These are phyloP conservation scores for Monosporascus sp. DNA, from an alignment of 2,329 filamentous ascomycete genomes.

Conservation along the genomic window DNA sequence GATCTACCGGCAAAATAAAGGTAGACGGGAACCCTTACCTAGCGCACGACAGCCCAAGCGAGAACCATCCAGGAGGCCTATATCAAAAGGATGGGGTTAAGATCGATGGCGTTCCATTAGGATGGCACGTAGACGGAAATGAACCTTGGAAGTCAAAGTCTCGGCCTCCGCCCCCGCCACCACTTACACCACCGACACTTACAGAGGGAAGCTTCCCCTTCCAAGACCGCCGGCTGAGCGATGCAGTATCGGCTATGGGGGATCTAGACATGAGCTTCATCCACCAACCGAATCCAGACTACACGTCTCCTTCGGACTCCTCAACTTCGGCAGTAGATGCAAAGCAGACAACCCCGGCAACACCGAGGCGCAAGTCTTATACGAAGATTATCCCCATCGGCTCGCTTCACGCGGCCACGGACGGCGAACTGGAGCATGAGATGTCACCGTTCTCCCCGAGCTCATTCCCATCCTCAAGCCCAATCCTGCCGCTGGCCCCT, in stretches of 20 bases:
- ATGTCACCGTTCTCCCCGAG: constrained; percentile 36
- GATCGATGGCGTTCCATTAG: constrained; percentile 4
- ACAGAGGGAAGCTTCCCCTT: constrained; percentile 38
- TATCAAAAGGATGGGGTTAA: constrained; percentile 4
- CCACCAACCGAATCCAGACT: constrained; percentile 46
- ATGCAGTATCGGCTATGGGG: constrained; percentile 26
- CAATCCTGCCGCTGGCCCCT: constrained; percentile 43
- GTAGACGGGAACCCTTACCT: constrained; percentile 1
- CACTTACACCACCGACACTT: constrained; percentile 43
- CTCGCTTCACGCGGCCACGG: constrained; percentile 8
- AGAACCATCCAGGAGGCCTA: constrained; percentile 8
- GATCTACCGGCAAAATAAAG: constrained; percentile 6
- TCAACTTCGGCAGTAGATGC: constrained; percentile 14
- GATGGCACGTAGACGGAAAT: constrained; percentile 18
- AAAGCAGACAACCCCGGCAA: constrained; percentile 23
- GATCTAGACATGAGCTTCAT: constrained; percentile 36
- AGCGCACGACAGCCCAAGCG: constrained; percentile 2
- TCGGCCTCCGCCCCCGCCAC: constrained; percentile 39
- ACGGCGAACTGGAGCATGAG: constrained; percentile 12
- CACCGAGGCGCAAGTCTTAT: constrained; percentile 37
- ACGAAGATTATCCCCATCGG: constrained; percentile 34
- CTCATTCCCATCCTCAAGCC: constrained; percentile 44
- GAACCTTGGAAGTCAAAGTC: constrained; percentile 27
- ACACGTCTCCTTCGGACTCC: constrained; percentile 27
- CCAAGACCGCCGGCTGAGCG: constrained; percentile 31